Percentiles rank a stretch among this genome's conserved stretches.
phyloP scores from a whole-genome alignment of 805 yeast genomes.

The Sugiyamaella americana region DNA sequence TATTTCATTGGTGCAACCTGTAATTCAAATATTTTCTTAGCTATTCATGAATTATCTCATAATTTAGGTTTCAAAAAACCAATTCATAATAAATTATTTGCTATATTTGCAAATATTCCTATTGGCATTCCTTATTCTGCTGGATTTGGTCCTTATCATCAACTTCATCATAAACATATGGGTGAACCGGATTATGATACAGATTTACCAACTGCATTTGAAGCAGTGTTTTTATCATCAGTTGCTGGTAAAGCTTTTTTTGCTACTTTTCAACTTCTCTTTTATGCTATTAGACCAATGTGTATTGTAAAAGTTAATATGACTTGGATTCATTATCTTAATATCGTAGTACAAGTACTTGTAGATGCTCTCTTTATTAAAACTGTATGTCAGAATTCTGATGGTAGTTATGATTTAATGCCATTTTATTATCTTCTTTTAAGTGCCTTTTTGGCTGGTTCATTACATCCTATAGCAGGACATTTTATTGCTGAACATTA shows the following conservation, averaged over 20 bases:
- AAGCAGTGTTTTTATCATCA: constrained; percentile 66
- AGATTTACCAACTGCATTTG: constrained; percentile 77
- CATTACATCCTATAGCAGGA: constrained; percentile 90
- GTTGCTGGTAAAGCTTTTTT: constrained; percentile 85
- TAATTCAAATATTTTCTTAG: constrained; percentile 76
- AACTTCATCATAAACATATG: constrained; percentile 81
- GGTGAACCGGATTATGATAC: constrained; percentile 84
- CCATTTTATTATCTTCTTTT: constrained; percentile 60
- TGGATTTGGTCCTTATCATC: constrained; percentile 83
- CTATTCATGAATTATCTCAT: constrained; percentile 84
- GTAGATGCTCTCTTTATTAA: constrained; percentile 55
- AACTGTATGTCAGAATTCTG: neutral
- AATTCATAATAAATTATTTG: constrained; percentile 65
- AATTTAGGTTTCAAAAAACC: constrained; percentile 79
- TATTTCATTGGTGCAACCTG: constrained; percentile 82
- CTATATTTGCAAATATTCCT: constrained; percentile 74
- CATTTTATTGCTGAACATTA: constrained; percentile 96
- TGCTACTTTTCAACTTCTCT: constrained; percentile 82
- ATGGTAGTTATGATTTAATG: constrained; percentile 51
- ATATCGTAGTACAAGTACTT: constrained; percentile 51
- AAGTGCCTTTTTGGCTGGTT: constrained; percentile 83
- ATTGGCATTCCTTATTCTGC: constrained; percentile 90
- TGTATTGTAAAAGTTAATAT: constrained; percentile 69
- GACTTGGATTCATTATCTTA: constrained; percentile 68
- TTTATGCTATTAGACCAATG: constrained; percentile 88